Base-by-base conservation (phyloP, 441 rosid genomes). In the Adansonia madagascariensis region DNA sequence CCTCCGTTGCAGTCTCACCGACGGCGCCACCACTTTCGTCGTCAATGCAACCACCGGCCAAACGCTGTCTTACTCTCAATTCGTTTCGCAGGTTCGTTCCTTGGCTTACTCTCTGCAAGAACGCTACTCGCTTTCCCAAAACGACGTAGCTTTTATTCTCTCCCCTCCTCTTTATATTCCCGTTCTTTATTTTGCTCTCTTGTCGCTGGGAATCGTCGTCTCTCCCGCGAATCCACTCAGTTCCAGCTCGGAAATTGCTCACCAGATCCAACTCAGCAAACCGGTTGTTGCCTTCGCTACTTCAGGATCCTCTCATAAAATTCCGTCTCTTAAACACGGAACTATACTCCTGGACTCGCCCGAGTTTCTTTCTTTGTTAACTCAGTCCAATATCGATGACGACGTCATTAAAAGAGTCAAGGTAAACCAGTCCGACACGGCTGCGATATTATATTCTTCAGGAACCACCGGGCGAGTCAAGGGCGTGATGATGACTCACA, bases 401-500 rank as follows among this genome's bases (percentile, higher is more conserved):
- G 8, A 22, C 53, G 17, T 0, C 76, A 2, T 52, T 60, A 44
- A 71, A 57, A 76, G 63, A 5, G 77, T 65, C 53, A 79, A 74
- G n/a, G 88, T 91, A 43, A 62, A 79, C 17, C 98, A 91, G 80
- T 85, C 91, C 44, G 92, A 91, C 71, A 20, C 88, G 71, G 98
- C 95, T 0, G 92, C 91, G 22, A 84, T 93, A 64, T 91, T 95
- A 0, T 95, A 81, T 81, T 95, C 98, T 1, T 95, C 98, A 0
- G 98, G 97, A 31, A 95, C 98, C 14, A 93, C 97, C 0, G 98
- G 97, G 3, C 77, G 77, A 43, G 91, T 91, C 75, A 93, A 95
- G 71, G 98, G 94, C n/a, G 98, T 91, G 53, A 43, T 76, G 11
- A 50, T 93, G 78, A 88, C 89, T 24, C 97, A 94, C 88, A 88